Evolutionary conservation across 2,329 filamentous ascomycete species (phyloP).

Genomic region (Penicillium nordicum): DNA sequence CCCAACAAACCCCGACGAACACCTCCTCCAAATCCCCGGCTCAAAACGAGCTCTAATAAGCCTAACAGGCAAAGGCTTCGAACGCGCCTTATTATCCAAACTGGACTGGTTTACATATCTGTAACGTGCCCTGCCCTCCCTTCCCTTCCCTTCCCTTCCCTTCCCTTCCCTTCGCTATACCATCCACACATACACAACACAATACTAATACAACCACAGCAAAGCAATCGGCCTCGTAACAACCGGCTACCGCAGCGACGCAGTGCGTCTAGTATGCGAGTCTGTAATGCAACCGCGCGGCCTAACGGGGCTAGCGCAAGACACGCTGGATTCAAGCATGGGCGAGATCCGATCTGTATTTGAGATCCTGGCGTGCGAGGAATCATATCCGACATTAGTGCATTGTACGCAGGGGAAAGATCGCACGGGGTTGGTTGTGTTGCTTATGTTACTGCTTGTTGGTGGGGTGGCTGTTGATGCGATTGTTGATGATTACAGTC

Average conservation of each 20-base stretch:
- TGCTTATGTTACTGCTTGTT: constrained; percentile 65
- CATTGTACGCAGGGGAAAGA: constrained; percentile 93
- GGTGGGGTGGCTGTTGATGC: constrained; percentile 52
- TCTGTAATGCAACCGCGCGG: constrained; percentile 71
- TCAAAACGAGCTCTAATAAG: constrained; percentile 65
- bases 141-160: not conserved
- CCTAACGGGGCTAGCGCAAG: constrained; percentile 65
- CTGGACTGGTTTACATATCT: constrained; percentile 65
- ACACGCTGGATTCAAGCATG: constrained; percentile 66
- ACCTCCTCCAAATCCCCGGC: constrained; percentile 61
- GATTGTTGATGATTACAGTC: constrained; percentile 68
- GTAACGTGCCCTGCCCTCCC: constrained; percentile 40
- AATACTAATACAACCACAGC: constrained; percentile 30
- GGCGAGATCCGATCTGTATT: constrained; percentile 67
- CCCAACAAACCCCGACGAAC: constrained; percentile 50
- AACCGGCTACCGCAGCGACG: constrained; percentile 64
- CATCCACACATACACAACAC: not conserved
- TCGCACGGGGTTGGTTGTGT: constrained; percentile 68
- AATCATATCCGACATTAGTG: constrained; percentile 63
- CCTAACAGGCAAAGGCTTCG: constrained; percentile 70
- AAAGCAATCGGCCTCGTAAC: constrained; percentile 62
- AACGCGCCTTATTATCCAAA: constrained; percentile 63
- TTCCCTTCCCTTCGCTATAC: too few relatives aligned
- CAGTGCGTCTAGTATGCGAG: constrained; percentile 65
- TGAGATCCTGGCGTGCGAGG: constrained; percentile 54